Evolutionary conservation across 116 monocot genomes (phyloP), one percentile per base, ranked within the genome.

Genomic region (Posidonia oceanica): DNA sequence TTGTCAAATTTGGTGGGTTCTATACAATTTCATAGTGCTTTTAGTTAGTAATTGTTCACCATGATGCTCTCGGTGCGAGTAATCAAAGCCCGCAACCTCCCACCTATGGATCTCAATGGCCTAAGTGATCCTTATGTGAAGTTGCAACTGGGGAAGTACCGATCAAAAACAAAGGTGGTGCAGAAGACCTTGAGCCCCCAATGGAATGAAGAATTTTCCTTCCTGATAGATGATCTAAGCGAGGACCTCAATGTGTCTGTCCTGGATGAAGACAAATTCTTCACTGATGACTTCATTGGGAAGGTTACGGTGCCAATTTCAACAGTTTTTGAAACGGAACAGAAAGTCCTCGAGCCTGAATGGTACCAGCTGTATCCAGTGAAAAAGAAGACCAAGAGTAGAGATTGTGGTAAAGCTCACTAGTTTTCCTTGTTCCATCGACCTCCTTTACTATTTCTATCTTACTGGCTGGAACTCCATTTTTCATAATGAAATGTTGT

Each of bases 171-270:
- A 3, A 86, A 77, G 80, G 89, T 92, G 51, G 64, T 87, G 36
- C 76, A 81, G 69, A 87, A 82, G 75, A 79, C 51, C 71, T 58
- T 87, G 69, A 92, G 82, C 58, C 97, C 97, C 12, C 3, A 42
- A 5, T 97, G 97, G 97, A 83, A 92, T 54, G 97, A 97, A 51
- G 77, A 89, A 69, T 92, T 97, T 70, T 75, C 39, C 61, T 97
- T 91, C 67, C 59, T 68, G 29, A 87, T 97, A 7, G 89, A 82
- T 21, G 83, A 97, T 69, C 79, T 92, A 3, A 74, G 58, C 16
- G 88, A 83, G 55, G 83, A 91, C 71, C 81, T 95, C 52, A 75
- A 17, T 48, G 13, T 95, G 14, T 78, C 42, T 52, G 86, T 95
- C 0, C 39, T 91, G 48, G 82, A 91, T 73, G 95, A 91, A 37